phyloP scores from a whole-genome alignment of 805 yeast species.

The Yarrowia deformans region DNA sequence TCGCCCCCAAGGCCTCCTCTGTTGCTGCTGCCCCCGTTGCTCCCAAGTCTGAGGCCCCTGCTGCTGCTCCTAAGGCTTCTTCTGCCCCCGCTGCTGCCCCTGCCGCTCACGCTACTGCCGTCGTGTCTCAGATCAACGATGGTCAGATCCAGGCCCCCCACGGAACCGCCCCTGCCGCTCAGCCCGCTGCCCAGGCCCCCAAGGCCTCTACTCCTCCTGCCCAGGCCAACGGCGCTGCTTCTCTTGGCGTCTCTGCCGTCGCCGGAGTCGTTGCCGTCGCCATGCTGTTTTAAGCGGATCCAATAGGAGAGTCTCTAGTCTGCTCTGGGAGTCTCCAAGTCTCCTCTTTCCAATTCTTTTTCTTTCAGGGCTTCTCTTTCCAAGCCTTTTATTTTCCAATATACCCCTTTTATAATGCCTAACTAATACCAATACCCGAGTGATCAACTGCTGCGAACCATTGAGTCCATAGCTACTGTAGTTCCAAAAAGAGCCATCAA shows the following conservation, averaged over 20 bases:
- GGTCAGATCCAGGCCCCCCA: constrained; percentile 36
- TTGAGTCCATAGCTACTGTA: too few species aligned
- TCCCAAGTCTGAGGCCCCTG: too few species aligned
- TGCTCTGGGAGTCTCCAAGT: too few species aligned
- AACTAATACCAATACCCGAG: too few species aligned
- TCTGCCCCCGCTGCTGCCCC: background rate
- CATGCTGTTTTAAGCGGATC: constrained; percentile 35
- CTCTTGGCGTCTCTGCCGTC: constrained; percentile 27
- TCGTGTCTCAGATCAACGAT: constrained; percentile 30
- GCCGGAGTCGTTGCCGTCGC: constrained; percentile 36
- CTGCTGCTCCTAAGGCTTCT: background rate
- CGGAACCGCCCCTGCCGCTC: background rate
- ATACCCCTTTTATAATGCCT: too few species aligned
- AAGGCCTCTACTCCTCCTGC: constrained; percentile 17
- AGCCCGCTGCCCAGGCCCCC: constrained; percentile 13
- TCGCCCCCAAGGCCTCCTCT: background rate
- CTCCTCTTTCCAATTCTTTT: too few species aligned
- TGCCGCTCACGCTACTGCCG: constrained; percentile 8
- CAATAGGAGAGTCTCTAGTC: too few species aligned
- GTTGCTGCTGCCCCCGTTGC: background rate
- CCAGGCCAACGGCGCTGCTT: constrained; percentile 37
- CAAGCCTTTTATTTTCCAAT: too few species aligned
- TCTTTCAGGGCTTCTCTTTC: too few species aligned
- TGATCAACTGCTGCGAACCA: too few species aligned
- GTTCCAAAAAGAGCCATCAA: too few species aligned